These are phyloP conservation scores for Tolypocladium endophyticum DNA, from an alignment of 2,329 filamentous ascomycete genomes.

Conservation along the genomic window DNA sequence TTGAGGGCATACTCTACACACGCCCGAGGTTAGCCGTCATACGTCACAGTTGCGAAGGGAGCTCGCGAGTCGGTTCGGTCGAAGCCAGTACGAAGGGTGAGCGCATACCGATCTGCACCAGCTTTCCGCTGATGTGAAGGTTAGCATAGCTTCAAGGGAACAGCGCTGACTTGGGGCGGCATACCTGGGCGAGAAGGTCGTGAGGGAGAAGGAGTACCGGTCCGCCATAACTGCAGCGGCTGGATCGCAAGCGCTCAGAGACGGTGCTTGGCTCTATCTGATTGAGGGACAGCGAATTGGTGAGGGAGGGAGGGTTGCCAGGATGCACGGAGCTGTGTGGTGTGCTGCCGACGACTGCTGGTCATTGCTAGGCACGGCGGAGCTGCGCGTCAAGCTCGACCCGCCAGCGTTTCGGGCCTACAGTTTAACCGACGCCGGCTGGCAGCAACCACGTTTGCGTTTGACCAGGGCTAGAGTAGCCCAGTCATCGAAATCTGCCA, in stretches of 20 bases:
- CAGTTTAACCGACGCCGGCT: constrained; percentile 14
- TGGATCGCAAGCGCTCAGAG: background rate
- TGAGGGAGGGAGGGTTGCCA: background rate
- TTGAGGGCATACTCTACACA: constrained; percentile 91
- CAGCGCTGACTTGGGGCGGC: constrained; percentile 20
- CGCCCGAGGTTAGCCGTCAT: constrained; percentile 1
- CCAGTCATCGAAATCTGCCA: background rate
- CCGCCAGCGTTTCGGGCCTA: constrained; percentile 10
- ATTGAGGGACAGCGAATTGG: constrained; percentile 4
- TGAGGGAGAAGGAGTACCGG: constrained; percentile 98
- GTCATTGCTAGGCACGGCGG: constrained; percentile 22
- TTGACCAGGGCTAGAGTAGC: background rate
- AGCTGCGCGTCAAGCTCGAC: constrained; percentile 27
- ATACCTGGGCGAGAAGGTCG: constrained; percentile 98
- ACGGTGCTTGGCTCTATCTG: constrained; percentile 4
- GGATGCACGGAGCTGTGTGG: constrained; percentile 16
- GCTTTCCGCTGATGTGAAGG: constrained; percentile 70
- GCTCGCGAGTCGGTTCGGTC: background rate
- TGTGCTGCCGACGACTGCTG: constrained; percentile 16
- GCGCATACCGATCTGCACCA: constrained; percentile 80
- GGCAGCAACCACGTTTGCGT: background rate
- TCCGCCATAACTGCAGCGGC: constrained; percentile 65
- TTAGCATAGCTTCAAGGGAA: constrained; percentile 19
- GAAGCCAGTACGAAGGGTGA: background rate
- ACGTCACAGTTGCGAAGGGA: background rate